Evolutionary conservation across 257 asterid species (phyloP).

Genomic region (Capsicum pubescens): DNA sequence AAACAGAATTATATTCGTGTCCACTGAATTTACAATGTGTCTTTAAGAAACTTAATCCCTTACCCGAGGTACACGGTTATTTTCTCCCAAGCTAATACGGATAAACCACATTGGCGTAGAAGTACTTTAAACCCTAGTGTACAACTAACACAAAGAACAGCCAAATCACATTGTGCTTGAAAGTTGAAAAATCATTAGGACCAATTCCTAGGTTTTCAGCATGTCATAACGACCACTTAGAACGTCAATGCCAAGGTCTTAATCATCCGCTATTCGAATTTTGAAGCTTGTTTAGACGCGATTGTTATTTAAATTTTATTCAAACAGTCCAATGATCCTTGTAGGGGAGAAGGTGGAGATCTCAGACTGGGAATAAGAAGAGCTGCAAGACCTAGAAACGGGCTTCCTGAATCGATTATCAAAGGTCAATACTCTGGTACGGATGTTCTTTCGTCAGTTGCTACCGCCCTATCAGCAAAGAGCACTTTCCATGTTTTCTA

Average conservation of each 20-base stretch:
- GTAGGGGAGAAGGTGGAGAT: slow-evolving; percentile 90
- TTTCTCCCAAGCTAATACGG: background rate
- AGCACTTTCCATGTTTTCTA: slow-evolving; percentile 66
- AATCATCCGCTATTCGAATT: background rate
- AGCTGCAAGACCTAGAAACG: slow-evolving; percentile 91
- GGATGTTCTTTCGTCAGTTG: slow-evolving; percentile 73
- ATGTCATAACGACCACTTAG: background rate
- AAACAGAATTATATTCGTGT: background rate
- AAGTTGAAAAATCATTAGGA: background rate
- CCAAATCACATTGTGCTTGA: background rate
- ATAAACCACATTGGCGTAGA: background rate
- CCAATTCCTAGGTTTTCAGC: background rate
- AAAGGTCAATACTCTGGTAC: slow-evolving; percentile 75
- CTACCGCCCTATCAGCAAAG: slow-evolving; percentile 67
- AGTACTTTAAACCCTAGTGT: background rate
- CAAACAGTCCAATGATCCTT: slow-evolving; percentile 7
- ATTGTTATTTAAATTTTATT: background rate
- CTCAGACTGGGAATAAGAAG: slow-evolving; percentile 88
- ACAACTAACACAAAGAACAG: background rate
- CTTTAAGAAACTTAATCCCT: background rate
- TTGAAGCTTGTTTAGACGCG: background rate
- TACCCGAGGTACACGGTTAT: background rate
- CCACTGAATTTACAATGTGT: background rate
- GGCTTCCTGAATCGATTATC: slow-evolving; percentile 82
- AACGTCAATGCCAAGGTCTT: background rate